Conservation (phyloP, 2,329 filamentous ascomycete genomes). For the Aspergillus clavatus region DNA sequence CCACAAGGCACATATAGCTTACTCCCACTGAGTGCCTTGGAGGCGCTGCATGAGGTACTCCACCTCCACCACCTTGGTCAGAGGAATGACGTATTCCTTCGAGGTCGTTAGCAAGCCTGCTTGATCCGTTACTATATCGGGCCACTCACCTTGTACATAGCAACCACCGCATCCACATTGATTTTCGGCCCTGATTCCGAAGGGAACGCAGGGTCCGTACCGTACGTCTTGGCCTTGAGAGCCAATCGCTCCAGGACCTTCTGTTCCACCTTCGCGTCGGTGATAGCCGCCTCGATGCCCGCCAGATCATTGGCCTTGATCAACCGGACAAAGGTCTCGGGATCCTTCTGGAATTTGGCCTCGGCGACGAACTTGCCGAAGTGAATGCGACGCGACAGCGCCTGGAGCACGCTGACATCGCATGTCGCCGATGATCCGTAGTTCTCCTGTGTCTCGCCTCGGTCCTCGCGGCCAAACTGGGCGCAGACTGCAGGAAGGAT, state of each 20-base stretch:
- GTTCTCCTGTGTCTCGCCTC: slow-evolving; percentile 84
- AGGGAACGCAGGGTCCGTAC: slow-evolving; percentile 71
- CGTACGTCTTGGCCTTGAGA: slow-evolving; percentile 89
- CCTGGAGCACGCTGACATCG: slow-evolving; percentile 86
- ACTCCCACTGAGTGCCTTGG: slow-evolving; percentile 49
- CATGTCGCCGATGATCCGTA: slow-evolving; percentile 89
- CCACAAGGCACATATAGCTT: slow-evolving; percentile 7
- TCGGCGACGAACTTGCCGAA: slow-evolving; percentile 99
- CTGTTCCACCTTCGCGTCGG: slow-evolving; percentile 80
- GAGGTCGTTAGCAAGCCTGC: neutral
- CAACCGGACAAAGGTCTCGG: slow-evolving; percentile 71
- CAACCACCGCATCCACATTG: slow-evolving; percentile 82
- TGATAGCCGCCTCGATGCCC: slow-evolving; percentile 86
- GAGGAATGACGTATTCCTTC: slow-evolving; percentile 75
- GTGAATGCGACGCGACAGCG: slow-evolving; percentile 84
- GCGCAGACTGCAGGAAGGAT: slow-evolving; percentile 81
- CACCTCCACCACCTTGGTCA: slow-evolving; percentile 98
- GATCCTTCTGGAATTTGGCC: slow-evolving; percentile 82
- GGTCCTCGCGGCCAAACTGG: slow-evolving; percentile 68
- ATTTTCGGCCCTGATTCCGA: slow-evolving; percentile 62
- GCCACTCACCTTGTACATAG: slow-evolving; percentile 64
- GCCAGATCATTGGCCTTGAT: slow-evolving; percentile 75
- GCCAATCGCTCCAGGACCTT: slow-evolving; percentile 82
- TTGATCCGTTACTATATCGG: neutral
- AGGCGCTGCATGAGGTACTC: slow-evolving; percentile 96